Percentiles rank a stretch among this genome's conserved stretches.
These are phyloP conservation scores for Sporobolomyces phaffii DNA, from an alignment of 768 basidiomycete species.

Conservation along the genomic window DNA sequence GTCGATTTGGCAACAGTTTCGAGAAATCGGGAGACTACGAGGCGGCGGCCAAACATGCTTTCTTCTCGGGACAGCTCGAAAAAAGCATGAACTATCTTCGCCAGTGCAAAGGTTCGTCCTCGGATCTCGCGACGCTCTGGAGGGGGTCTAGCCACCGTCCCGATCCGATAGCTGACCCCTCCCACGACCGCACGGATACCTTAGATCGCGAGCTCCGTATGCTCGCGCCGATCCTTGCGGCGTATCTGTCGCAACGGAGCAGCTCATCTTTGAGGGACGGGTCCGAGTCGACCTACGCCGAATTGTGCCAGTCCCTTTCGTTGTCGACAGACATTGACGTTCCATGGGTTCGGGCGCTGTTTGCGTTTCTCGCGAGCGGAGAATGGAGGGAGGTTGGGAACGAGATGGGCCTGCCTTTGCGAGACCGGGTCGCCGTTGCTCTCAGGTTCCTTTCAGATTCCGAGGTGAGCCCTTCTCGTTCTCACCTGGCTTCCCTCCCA, in stretches of 20 bases:
- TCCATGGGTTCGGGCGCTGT: conserved; percentile 36
- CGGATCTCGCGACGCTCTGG: no score
- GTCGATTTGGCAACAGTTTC: no score
- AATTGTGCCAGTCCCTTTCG: conserved; percentile 30
- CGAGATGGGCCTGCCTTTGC: conserved; percentile 34
- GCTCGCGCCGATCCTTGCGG: conserved; percentile 36
- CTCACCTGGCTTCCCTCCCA: no score
- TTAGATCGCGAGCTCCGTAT: conserved; percentile 34
- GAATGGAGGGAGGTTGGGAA: conserved; percentile 37
- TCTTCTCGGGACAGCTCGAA: conserved; percentile 37
- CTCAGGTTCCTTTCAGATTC: conserved; percentile 34
- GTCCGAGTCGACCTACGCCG: conserved; percentile 29
- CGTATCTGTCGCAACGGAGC: conserved; percentile 24
- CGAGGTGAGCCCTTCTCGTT: conserved; percentile 3
- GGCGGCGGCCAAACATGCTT: conserved; percentile 30
- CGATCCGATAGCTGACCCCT: no score
- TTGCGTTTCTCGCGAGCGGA: conserved; percentile 31
- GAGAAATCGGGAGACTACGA: conserved; percentile 24
- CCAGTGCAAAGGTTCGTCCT: conserved; percentile 26
- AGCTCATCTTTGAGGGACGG: conserved; percentile 9
- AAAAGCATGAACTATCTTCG: conserved; percentile 21
- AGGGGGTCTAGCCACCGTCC: no score
- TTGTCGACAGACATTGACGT: conserved; percentile 32
- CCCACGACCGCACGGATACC: no score
- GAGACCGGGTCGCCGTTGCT: conserved; percentile 34